These are phyloP conservation scores for Penicillium sp. DNA, from an alignment of 2,329 filamentous ascomycete genomes.

Conservation along the genomic window DNA sequence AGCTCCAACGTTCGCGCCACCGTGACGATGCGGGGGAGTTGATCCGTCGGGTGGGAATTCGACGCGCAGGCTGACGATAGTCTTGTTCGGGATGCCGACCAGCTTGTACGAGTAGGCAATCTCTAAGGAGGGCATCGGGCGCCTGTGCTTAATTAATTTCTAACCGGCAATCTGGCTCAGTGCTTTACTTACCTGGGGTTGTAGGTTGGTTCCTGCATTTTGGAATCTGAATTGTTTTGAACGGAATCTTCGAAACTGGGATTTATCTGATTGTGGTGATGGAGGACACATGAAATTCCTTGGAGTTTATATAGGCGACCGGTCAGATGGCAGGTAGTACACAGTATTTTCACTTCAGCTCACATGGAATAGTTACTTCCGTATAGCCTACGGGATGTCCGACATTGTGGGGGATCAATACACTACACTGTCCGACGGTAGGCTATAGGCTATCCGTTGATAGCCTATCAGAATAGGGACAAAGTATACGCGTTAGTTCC, in stretches of 20 bases:
- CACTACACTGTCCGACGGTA: neutral
- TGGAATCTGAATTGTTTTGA: neutral
- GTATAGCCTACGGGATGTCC: neutral
- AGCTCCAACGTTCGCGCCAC: constrained; percentile 45
- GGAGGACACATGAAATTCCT: neutral
- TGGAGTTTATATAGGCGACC: neutral
- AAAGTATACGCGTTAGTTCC: neutral
- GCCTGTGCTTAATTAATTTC: constrained; percentile 13
- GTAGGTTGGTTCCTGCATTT: constrained; percentile 27
- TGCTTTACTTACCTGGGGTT: constrained; percentile 15
- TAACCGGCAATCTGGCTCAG: too few relatives aligned
- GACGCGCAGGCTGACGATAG: constrained; percentile 42
- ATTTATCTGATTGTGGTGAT: neutral
- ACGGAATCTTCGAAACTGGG: neutral
- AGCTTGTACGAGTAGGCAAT: constrained; percentile 39
- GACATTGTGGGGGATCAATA: neutral
- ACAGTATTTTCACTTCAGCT: neutral
- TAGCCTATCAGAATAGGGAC: neutral
- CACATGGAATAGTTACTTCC: neutral
- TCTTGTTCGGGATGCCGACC: constrained; percentile 43
- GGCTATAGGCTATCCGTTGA: constrained; percentile 14
- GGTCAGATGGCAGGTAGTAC: neutral
- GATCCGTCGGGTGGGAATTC: constrained; percentile 40
- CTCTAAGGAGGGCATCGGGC: constrained; percentile 31
- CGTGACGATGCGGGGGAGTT: constrained; percentile 51